Evolutionary conservation across 2,329 filamentous ascomycete genomes (phyloP).

Genomic region (Fusarium sambucinum): DNA sequence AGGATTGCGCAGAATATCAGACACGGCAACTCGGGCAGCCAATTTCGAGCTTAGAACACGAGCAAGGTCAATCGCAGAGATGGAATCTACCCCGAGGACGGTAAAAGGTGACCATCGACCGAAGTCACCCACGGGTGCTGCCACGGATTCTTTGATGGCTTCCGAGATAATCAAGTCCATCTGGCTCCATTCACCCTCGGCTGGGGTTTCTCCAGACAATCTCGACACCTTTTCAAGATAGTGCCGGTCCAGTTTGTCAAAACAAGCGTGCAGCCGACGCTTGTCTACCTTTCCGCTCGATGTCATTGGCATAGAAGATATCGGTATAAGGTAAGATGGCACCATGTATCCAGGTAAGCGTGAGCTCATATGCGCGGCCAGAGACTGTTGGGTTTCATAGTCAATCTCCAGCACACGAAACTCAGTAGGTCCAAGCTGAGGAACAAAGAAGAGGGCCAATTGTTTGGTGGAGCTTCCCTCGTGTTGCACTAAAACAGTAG

Average conservation of each 20-base stretch:
- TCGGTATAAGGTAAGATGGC: conserved; percentile 77
- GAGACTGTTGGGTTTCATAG: conserved; percentile 51
- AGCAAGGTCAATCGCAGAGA: conserved; percentile 80
- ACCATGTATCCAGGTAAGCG: conserved; percentile 82
- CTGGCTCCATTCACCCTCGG: conserved; percentile 61
- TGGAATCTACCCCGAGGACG: conserved; percentile 83
- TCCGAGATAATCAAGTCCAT: conserved; percentile 68
- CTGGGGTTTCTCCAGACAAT: conserved; percentile 46
- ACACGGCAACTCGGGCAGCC: conserved; percentile 69
- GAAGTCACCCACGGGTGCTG: conserved; percentile 61
- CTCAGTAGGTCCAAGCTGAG: conserved; percentile 43
- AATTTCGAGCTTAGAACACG: conserved; percentile 64
- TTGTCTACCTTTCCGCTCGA: conserved; percentile 81
- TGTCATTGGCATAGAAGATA: conserved; percentile 77
- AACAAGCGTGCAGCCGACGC: conserved; percentile 61
- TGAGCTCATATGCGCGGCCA: conserved; percentile 68
- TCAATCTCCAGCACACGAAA: conserved; percentile 57
- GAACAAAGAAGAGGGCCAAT: conserved; percentile 78
- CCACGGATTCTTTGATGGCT: conserved; percentile 65
- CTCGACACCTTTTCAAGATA: conserved; percentile 57
- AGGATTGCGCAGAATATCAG: conserved; percentile 74
- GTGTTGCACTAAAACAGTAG: conserved; percentile 69
- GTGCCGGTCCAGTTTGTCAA: conserved; percentile 59
- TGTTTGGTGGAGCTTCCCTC: conserved; percentile 59
- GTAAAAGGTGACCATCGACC: conserved; percentile 78